Base-by-base conservation (phyloP, 768 basidiomycete species). In the Dictyophora rubrovolvata region DNA sequence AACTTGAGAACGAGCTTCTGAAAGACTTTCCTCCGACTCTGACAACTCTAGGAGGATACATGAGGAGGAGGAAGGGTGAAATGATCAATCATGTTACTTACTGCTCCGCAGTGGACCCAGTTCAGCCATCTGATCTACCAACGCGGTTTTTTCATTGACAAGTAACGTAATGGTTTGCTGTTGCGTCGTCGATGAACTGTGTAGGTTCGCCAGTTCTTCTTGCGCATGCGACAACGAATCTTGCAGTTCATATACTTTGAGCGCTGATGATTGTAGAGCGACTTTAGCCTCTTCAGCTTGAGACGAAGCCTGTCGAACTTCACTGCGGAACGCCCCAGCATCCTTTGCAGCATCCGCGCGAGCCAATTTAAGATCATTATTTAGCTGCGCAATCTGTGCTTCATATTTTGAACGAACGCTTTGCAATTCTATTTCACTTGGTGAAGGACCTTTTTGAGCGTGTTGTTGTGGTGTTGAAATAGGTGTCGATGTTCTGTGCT, bases 101-200 rank as follows among this genome's bases (percentile, higher is more conserved):
- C 89, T 76, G 46, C 75, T 71, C 66, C 87, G 85, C n/a, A 79
- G 69, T 51, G 74, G 78, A 48, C 81, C 79, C 50, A 86, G 66
- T 54, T 78, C 78, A 62, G 85, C 77, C 47, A 87, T 68, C 47
- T 84, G 64, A n/a, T 64, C 68, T 16, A 74, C 71, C 36, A 89
- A 73, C 18, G 78, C 74, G 7, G 81, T 77, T 69, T 87, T 88
- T 65, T 89, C 87, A 2, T 82, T 77, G 18, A 91, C 87, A 14
- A 93, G 75, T n/a, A 87, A 68, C 50, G 85, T 76, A 59, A 93
- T 88, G 0, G 86, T 87, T 64, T 84, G 84, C 61, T 82, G 83
- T 63, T 86, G 85, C 16, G 55, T 63, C 17, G 63, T 47, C 49
- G 77, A 69, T 42, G 69, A 69, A 12, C 69, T 67, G 17, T 69